phyloP scores from a whole-genome alignment of 1,139 yeast species.

The Suhomyces guaymorum region DNA sequence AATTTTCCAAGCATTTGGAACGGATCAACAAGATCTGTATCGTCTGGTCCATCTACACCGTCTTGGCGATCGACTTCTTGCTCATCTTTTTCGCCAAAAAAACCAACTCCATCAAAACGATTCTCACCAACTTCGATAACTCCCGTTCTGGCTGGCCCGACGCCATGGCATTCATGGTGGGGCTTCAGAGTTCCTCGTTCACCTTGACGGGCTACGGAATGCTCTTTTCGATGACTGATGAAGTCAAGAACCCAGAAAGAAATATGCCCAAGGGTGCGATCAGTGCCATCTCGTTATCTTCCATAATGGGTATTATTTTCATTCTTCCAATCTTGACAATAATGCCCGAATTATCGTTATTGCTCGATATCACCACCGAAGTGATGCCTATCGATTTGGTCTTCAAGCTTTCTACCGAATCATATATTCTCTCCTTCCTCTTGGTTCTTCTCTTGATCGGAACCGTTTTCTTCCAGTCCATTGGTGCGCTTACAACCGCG shows the following conservation, averaged over 20 bases:
- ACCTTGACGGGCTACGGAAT: constrained; percentile 83
- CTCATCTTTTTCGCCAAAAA: constrained; percentile 59
- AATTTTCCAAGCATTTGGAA: constrained; percentile 60
- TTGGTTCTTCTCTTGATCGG: constrained; percentile 68
- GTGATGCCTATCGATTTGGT: constrained; percentile 67
- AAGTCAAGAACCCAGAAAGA: constrained; percentile 71
- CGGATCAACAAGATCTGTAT: constrained; percentile 65
- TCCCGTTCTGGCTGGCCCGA: constrained; percentile 73
- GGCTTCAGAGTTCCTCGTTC: constrained; percentile 76
- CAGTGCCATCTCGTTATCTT: constrained; percentile 62
- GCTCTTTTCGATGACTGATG: constrained; percentile 80
- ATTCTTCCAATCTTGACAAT: constrained; percentile 71
- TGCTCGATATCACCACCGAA: constrained; percentile 63
- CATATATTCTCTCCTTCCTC: constrained; percentile 65
- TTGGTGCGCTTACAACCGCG: constrained; percentile 81
- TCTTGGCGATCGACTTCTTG: constrained; percentile 64
- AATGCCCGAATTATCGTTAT: constrained; percentile 58
- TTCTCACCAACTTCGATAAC: constrained; percentile 70
- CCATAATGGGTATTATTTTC: constrained; percentile 68
- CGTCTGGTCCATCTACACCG: constrained; percentile 72
- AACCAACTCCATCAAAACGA: constrained; percentile 59
- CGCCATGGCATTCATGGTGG: constrained; percentile 66
- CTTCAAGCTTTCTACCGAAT: constrained; percentile 68
- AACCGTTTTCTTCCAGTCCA: constrained; percentile 73
- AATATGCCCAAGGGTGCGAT: constrained; percentile 79